phyloP scores from a whole-genome alignment of 768 basidiomycete genomes.

The Chalciporus sphaerocephalus region DNA sequence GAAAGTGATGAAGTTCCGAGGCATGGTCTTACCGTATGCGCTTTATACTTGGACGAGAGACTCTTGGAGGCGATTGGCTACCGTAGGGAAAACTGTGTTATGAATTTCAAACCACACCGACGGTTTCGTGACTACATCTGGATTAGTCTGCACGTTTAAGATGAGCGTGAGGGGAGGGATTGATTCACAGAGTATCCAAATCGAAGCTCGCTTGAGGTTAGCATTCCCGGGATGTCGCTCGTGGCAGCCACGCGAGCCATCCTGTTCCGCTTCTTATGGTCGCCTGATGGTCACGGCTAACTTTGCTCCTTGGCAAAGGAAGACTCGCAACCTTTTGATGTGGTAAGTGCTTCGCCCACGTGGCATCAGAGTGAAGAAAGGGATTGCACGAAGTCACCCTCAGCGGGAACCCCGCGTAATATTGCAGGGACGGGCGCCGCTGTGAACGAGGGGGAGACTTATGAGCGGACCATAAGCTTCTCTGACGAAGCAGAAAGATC shows the following conservation, averaged over 20 bases:
- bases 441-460: slow-evolving; percentile 4
- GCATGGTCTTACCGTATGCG: background rate
- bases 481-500: background rate
- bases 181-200: background rate
- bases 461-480: background rate
- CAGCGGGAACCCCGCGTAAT: background rate
- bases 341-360: background rate
- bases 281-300: background rate
- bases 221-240: slow-evolving; percentile 1
- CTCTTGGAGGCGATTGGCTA: slow-evolving; percentile 10
- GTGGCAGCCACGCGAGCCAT: slow-evolving; percentile 20
- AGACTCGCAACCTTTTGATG: background rate
- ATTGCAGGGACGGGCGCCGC: slow-evolving; percentile 7
- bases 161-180: background rate
- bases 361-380: background rate
- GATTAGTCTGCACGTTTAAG: slow-evolving; percentile 1
- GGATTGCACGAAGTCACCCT: background rate
- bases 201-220: background rate
- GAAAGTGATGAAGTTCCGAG: background rate
- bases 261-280: slow-evolving; percentile 12
- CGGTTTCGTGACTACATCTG: slow-evolving; percentile 5
- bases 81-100: slow-evolving; percentile 5
- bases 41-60: slow-evolving; percentile 9
- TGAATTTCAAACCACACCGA: slow-evolving; percentile 1
- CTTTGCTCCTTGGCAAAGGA: background rate